These are phyloP conservation scores for Penicillium sclerotigenum DNA, from an alignment of 2,329 filamentous ascomycete genomes.

Conservation along the genomic window DNA sequence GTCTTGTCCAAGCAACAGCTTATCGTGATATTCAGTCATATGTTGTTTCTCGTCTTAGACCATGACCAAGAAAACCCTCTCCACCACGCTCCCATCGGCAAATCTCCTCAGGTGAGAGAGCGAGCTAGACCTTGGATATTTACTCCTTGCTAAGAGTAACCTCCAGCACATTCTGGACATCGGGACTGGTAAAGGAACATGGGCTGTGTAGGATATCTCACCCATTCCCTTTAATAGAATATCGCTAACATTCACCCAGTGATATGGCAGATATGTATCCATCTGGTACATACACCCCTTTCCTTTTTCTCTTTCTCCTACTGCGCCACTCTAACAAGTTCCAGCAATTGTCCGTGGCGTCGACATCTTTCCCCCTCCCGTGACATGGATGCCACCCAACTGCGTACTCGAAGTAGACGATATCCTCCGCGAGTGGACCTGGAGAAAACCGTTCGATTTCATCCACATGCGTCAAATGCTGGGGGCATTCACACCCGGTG, in stretches of 20 bases:
- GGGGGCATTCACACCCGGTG: slow-evolving; percentile 4
- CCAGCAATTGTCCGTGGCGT: slow-evolving; percentile 19
- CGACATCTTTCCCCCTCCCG: slow-evolving; percentile 23
- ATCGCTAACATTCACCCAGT: not conserved
- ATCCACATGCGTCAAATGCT: slow-evolving; percentile 23
- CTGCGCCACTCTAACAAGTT: not conserved
- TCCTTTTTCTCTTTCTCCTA: not conserved
- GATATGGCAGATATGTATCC: slow-evolving; percentile 9
- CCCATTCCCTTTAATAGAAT: not conserved
- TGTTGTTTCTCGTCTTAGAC: slow-evolving; percentile 18
- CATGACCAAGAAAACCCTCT: slow-evolving; percentile 14
- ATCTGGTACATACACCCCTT: not conserved
- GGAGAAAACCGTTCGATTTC: slow-evolving; percentile 22
- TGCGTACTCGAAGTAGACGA: slow-evolving; percentile 29
- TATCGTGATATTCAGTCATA: slow-evolving; percentile 5
- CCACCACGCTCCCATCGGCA: slow-evolving; percentile 14
- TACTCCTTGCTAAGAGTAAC: not conserved
- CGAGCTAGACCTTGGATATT: no score
- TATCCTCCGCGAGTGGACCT: slow-evolving; percentile 22
- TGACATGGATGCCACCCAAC: slow-evolving; percentile 26
- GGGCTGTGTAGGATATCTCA: slow-evolving; percentile 14
- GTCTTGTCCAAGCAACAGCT: not conserved
- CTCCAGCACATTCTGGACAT: slow-evolving; percentile 16
- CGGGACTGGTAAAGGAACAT: slow-evolving; percentile 19
- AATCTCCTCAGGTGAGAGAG: slow-evolving; percentile 12